phyloP scores from a whole-genome alignment of 306 rosid genomes.

The Styphnolobium japonicum region DNA sequence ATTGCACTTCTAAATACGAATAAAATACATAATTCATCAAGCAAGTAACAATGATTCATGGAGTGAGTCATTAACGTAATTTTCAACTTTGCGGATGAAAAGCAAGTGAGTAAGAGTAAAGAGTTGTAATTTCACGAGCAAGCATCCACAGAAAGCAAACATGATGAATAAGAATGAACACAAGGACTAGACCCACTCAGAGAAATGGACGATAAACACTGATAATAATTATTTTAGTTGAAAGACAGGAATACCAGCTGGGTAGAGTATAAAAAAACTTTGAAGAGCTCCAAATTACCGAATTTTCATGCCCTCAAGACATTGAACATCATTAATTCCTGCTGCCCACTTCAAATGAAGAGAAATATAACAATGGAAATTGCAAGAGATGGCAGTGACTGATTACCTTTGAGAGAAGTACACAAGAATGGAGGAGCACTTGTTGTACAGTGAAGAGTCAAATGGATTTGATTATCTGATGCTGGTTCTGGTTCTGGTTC shows the following conservation, averaged over 20 bases:
- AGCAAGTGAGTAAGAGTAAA: not conserved
- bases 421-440: not conserved
- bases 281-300: not conserved
- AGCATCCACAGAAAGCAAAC: not conserved
- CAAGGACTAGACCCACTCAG: not conserved
- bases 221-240: not conserved
- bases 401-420: conserved; percentile 34
- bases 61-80: not conserved
- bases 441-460: not conserved
- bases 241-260: not conserved
- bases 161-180: not conserved
- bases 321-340: not conserved
- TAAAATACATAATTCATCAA: not conserved
- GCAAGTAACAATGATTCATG: not conserved
- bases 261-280: not conserved
- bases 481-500: not conserved
- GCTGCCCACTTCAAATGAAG: not conserved
- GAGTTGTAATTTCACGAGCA: not conserved
- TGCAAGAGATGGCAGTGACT: not conserved
- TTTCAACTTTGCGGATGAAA: not conserved
- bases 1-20: not conserved
- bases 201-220: not conserved
- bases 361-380: not conserved
- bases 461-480: not conserved
- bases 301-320: not conserved